A percentile compares a stretch with the other conserved stretches of the same genome.
Evolutionary conservation across 2,329 filamentous ascomycete species (phyloP).

Genomic region (Chalaropsis ovoidea): DNA sequence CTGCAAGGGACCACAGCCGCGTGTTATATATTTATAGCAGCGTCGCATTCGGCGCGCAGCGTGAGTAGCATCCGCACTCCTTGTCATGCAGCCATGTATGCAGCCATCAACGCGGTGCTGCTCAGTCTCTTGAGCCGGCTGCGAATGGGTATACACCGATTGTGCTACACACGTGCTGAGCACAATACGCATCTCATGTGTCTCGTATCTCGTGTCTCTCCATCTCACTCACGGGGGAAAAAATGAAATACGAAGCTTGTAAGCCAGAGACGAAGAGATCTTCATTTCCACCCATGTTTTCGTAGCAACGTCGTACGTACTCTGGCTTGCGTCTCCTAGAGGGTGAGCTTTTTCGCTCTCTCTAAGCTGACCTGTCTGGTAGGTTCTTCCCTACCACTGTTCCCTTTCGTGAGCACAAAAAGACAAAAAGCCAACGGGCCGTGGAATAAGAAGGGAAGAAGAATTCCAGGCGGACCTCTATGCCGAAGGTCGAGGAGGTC

Average conservation of each 20-base stretch:
- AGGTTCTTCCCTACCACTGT: background rate
- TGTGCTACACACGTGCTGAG: too few relatives aligned
- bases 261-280: background rate
- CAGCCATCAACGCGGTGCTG: background rate
- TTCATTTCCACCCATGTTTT: background rate
- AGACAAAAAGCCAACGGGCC: background rate
- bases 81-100: background rate
- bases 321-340: too few relatives aligned
- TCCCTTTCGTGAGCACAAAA: background rate
- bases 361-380: background rate
- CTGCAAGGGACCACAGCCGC: background rate
- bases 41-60: background rate
- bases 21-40: background rate
- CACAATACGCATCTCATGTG: too few relatives aligned
- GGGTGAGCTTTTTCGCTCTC: background rate
- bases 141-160: too few relatives aligned
- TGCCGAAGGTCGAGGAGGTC: too few relatives aligned
- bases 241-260: background rate
- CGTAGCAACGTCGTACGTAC: background rate
- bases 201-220: too few relatives aligned
- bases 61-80: background rate
- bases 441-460: background rate
- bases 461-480: background rate
- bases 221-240: too few relatives aligned
- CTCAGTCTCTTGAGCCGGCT: background rate